phyloP scores from a whole-genome alignment of 129 eudicot genomes.

The Escallonia rubra region DNA sequence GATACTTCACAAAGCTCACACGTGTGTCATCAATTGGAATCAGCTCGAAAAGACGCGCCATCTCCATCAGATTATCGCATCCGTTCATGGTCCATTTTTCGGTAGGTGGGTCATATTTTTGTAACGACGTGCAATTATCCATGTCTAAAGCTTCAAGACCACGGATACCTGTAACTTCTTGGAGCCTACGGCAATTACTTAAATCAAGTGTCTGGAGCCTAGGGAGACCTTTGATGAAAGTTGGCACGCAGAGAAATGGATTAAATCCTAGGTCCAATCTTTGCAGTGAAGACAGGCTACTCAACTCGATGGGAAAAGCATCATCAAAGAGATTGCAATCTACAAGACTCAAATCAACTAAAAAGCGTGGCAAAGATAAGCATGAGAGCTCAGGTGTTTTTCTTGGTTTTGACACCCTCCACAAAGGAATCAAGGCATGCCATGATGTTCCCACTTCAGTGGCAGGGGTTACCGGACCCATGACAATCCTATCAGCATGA shows the following conservation, averaged over 20 bases:
- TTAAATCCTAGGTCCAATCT: background rate
- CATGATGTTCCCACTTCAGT: background rate
- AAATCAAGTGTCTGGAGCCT: background rate
- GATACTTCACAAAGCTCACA: no score
- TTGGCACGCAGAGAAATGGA: conserved; percentile 1
- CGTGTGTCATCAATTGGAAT: background rate
- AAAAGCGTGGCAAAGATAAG: background rate
- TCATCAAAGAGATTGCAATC: background rate
- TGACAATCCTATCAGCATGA: background rate
- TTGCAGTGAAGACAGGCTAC: background rate
- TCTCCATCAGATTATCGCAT: background rate
- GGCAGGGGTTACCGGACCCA: background rate
- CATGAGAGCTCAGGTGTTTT: background rate
- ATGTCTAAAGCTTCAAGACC: background rate
- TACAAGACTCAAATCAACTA: background rate
- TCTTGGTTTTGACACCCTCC: background rate
- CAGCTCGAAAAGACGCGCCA: background rate
- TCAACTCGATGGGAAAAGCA: background rate
- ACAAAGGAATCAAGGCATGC: background rate
- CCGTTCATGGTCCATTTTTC: background rate
- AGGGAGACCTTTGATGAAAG: background rate
- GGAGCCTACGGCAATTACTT: background rate
- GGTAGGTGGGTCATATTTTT: background rate
- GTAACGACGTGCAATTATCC: background rate
- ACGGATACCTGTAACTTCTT: background rate